Evolutionary conservation across 140 eudicot species (phyloP), one percentile per base, ranked within the genome.

Genomic region (Stevia rebaudiana): DNA sequence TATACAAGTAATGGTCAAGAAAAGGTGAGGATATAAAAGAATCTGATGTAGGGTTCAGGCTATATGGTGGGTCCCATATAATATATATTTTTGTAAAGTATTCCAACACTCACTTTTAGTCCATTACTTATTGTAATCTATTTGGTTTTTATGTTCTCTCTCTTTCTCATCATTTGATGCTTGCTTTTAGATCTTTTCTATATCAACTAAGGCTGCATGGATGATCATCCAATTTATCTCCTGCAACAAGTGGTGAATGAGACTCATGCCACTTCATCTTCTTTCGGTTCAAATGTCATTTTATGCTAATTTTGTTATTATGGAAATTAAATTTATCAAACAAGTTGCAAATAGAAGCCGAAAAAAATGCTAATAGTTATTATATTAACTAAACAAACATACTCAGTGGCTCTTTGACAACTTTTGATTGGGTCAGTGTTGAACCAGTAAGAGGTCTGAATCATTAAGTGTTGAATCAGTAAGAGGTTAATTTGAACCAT

Each of bases 41-140:
- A 49, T 72, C 72, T 79, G 41, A 75, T 75, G 94, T 84, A 78
- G 83, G 88, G 80, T 81, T 58, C 47, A 64, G 78, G 47, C 71
- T 41, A 56, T 50, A 52, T 72, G 78, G 84, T 70, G 83, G 85
- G 85, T 53, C 48, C 83, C 81, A n/a, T n/a, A n/a, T n/a, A n/a
- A n/a, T 74, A 61, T 76, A 68, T 74, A 66, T 74, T 69, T 52
- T 58, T 57, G 64, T 68, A 59, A 70, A 75, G 73, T 69, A 73
- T 76, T 81, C 73, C 67, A 60, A 71, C 72, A 74, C 70, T 59
- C 61, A 69, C 74, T 79, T 76, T 79, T 68, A 66, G 69, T 77
- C 69, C 74, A 65, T 74, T 72, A 74, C 72, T 74, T 68, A 81
- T 69, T 68, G 71, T 74, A 68, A 78, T 80, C 79, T 63, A 61